Conservation (phyloP, 768 basidiomycete genomes). For the Lentinula raphanica region DNA sequence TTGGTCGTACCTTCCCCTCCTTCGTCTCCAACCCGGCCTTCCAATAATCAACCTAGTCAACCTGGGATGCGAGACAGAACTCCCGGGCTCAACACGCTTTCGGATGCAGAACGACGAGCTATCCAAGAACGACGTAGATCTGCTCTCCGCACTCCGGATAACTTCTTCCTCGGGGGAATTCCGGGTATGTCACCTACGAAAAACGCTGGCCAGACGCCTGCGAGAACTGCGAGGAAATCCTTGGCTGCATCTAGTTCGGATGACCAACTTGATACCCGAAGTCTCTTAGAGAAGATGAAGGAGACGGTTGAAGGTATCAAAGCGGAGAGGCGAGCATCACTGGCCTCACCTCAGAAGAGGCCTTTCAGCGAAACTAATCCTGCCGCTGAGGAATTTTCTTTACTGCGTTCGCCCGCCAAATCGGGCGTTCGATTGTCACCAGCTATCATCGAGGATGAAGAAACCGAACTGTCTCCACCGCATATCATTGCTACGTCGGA, state of each 20-base stretch:
- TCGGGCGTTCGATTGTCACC: neutral
- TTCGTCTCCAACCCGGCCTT: constrained; percentile 11
- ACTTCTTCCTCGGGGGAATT: constrained; percentile 43
- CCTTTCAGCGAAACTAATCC: neutral
- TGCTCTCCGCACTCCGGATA: constrained; percentile 42
- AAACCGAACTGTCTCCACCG: neutral
- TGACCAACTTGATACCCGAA: constrained; percentile 33
- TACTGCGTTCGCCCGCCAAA: constrained; percentile 2
- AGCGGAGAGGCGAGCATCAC: constrained; percentile 20
- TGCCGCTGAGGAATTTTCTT: constrained; percentile 1
- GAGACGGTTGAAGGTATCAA: constrained; percentile 45
- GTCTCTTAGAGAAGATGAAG: constrained; percentile 43
- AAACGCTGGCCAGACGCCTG: neutral
- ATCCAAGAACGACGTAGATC: constrained; percentile 61
- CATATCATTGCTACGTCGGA: neutral
- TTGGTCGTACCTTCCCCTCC: constrained; percentile 37
- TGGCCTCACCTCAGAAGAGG: constrained; percentile 4
- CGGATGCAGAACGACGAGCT: constrained; percentile 29
- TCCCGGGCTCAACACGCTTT: neutral
- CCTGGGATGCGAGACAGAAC: constrained; percentile 11
- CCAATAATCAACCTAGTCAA: constrained; percentile 8
- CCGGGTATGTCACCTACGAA: constrained; percentile 41
- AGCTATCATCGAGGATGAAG: neutral
- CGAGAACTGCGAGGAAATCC: neutral
- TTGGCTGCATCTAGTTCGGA: constrained; percentile 3